A percentile compares a stretch with the other conserved stretches of the same genome.
phyloP scores from a whole-genome alignment of 306 rosid species.

The Vigna mungo region DNA sequence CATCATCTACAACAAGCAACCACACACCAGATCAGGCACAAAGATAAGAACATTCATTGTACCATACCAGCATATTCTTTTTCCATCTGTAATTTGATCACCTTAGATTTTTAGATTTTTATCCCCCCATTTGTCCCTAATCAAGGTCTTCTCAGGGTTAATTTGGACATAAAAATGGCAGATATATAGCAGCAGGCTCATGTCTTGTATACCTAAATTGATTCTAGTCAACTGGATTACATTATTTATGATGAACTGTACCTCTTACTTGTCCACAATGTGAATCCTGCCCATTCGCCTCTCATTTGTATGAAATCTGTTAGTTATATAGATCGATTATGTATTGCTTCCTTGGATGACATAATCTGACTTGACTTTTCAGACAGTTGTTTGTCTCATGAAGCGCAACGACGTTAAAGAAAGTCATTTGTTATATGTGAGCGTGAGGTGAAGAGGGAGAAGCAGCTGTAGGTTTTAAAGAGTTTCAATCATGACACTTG shows the following conservation, averaged over 20 bases:
- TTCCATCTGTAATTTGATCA: conserved; percentile 46
- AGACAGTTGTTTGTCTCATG: background rate
- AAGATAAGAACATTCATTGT: conserved; percentile 52
- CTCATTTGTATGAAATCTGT: conserved; percentile 27
- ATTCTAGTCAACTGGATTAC: conserved; percentile 50
- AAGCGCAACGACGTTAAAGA: background rate
- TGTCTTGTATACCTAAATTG: conserved; percentile 17
- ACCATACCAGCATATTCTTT: conserved; percentile 31
- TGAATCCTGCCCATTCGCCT: conserved; percentile 40
- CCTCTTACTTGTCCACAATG: conserved; percentile 38
- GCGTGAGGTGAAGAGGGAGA: background rate
- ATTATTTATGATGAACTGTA: conserved; percentile 40
- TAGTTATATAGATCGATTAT: background rate
- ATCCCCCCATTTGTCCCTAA: conserved; percentile 45
- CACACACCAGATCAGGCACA: conserved; percentile 67
- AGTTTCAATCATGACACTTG: too few relatives aligned
- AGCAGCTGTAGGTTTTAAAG: background rate
- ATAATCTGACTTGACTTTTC: background rate
- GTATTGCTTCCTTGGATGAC: too few relatives aligned
- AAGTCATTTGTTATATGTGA: background rate
- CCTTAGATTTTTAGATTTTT: conserved; percentile 47
- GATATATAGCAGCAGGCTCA: conserved; percentile 48
- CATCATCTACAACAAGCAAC: conserved; percentile 67
- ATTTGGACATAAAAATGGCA: conserved; percentile 45
- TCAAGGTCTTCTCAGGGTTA: conserved; percentile 49